These are phyloP conservation scores for Colletotrichum horii DNA, from an alignment of 2,329 filamentous ascomycete species.

Conservation along the genomic window DNA sequence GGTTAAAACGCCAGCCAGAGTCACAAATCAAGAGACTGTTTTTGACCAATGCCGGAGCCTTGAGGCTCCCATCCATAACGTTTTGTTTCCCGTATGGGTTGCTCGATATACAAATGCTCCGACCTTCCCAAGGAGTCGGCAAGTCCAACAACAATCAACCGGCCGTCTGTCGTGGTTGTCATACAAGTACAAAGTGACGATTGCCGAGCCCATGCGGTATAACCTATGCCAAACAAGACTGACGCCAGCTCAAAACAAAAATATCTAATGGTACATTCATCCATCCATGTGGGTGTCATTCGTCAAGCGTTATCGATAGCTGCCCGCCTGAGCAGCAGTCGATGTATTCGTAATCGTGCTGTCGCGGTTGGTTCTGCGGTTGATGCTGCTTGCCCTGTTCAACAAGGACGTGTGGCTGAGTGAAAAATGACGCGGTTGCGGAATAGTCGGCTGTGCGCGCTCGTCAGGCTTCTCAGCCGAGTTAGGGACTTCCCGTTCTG, in stretches of 20 bases:
- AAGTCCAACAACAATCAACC: conserved; percentile 10
- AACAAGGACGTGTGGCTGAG: conserved; percentile 46
- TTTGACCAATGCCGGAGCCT: neutral
- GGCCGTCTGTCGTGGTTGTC: conserved; percentile 21
- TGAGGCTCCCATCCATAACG: neutral
- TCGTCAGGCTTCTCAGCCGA: conserved; percentile 45
- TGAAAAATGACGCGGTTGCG: conserved; percentile 43
- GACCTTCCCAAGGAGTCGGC: neutral
- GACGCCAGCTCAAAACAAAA: conserved; percentile 21
- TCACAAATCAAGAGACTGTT: neutral
- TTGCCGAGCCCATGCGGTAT: conserved; percentile 14
- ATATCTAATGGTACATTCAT: conserved; percentile 26
- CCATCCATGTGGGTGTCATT: conserved; percentile 27
- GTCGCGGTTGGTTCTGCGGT: conserved; percentile 47
- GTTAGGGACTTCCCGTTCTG: conserved; percentile 43
- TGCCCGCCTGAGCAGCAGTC: conserved; percentile 43
- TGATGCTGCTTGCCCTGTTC: conserved; percentile 51
- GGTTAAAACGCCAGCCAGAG: neutral
- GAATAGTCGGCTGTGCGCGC: conserved; percentile 33
- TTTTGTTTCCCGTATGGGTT: conserved; percentile 13
- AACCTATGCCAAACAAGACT: conserved; percentile 21
- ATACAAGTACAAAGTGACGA: conserved; percentile 17
- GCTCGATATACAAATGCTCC: conserved; percentile 19
- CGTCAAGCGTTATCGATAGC: conserved; percentile 48
- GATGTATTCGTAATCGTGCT: conserved; percentile 45